Base-by-base conservation (phyloP, 768 basidiomycete species). In the Tylopilus cervinicoccineus region DNA sequence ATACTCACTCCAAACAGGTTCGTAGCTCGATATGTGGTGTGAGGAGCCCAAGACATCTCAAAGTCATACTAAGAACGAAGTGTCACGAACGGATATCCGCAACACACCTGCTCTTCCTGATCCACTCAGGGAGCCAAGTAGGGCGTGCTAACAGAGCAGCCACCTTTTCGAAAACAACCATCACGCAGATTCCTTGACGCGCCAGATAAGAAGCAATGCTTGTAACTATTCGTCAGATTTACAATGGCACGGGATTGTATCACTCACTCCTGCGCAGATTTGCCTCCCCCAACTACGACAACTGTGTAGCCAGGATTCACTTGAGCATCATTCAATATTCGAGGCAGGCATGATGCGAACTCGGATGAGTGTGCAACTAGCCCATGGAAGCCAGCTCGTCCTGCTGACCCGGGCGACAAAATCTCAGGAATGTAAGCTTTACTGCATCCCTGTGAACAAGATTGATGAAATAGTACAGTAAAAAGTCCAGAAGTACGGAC, bases 241-340 rank as follows among this genome's bases (percentile, higher is more conserved):
- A 16, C 8, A 38, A 29, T 8, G 19, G 6, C 22, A 22, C 6
- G 8, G 22, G 13, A 37, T 28, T 32, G 17, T 16, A 13, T 7
- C 13, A 29, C 57, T 45, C 51, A 74, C 74, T 86, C 84, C 67
- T 81, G 79, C 0, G 81, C 80, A 4, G 84, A 86, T 59, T 79
- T 85, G 4, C 84, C 84, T 20, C 83, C 79, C 3, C 84, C 84
- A 2, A 84, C 64, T 2, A 86, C 68, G 1, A 83, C 67, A 7
- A 78, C 66, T 0, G 70, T 59, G 12, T 65, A 57, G 6, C 58
- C 57, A 6, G 59, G 48, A 8, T 51, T 52, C 11, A 20, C 24
- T 33, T 45, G 48, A 32, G 54, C 64, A 45, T 38, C 64, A 4
- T 38, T 41, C 10, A 80, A 53, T 7, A 83, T 70, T 9, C 72